Evolutionary conservation across 768 basidiomycete species (phyloP).

Genomic region (Mrakia hoshinonis): DNA sequence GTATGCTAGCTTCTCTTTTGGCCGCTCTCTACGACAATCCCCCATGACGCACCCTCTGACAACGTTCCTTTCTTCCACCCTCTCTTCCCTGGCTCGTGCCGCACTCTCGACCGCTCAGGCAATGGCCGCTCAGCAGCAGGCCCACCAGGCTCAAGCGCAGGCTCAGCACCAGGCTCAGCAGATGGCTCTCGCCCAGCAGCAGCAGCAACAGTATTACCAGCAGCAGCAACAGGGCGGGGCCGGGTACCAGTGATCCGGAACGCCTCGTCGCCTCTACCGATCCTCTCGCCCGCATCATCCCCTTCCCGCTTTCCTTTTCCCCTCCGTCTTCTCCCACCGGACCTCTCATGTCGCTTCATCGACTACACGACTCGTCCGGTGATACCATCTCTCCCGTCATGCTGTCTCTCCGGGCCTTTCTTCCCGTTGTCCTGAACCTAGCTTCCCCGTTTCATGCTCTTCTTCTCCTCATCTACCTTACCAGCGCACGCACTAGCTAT

Average conservation of each 20-base stretch:
- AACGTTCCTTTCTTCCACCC: slow-evolving; percentile 5
- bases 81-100: slow-evolving; percentile 2
- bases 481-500: background rate
- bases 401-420: too few species aligned
- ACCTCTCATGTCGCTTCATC: background rate
- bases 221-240: background rate
- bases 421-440: background rate
- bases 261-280: too few species aligned
- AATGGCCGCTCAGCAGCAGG: slow-evolving; percentile 24
- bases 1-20: slow-evolving; percentile 9
- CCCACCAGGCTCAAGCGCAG: slow-evolving; percentile 36
- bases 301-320: background rate
- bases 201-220: background rate
- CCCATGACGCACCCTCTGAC: slow-evolving; percentile 40
- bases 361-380: too few species aligned
- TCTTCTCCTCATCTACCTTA: background rate
- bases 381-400: too few species aligned
- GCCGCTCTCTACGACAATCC: background rate
- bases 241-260: background rate
- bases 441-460: background rate
- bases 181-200: background rate
- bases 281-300: too few species aligned
- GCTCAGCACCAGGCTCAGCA: slow-evolving; percentile 29
- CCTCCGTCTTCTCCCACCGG: background rate
- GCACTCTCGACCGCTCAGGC: slow-evolving; percentile 16